A percentile compares a stretch with the other conserved stretches of the same genome.
Evolutionary conservation across 495 filamentous ascomycete genomes (phyloP).

Genomic region (Stereocaulon alpinum): DNA sequence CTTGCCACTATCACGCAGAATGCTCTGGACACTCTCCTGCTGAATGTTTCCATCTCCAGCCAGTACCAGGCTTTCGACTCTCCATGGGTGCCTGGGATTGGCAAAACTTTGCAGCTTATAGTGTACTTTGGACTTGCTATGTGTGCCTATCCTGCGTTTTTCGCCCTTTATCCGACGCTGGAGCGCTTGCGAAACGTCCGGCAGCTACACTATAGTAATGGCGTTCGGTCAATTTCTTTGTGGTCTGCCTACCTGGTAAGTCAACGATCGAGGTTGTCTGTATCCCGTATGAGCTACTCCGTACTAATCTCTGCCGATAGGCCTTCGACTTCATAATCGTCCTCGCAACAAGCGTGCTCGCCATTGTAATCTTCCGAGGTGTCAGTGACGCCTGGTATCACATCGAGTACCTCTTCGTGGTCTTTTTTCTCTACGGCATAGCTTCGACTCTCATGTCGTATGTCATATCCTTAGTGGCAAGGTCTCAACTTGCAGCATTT

Average conservation of each 20-base stretch:
- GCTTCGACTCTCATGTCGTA: slow-evolving; percentile 62
- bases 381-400: slow-evolving; percentile 59
- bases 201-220: slow-evolving; percentile 79
- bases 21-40: slow-evolving; percentile 52
- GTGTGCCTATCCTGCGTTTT: slow-evolving; percentile 70
- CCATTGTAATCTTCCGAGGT: slow-evolving; percentile 51
- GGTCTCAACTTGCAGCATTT: slow-evolving; percentile 61
- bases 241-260: slow-evolving; percentile 61
- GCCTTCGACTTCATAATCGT: slow-evolving; percentile 67
- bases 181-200: slow-evolving; percentile 69
- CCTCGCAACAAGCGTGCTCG: slow-evolving; percentile 45
- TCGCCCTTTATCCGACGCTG: slow-evolving; percentile 72
- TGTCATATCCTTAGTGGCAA: slow-evolving; percentile 57
- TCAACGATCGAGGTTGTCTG: too few species aligned
- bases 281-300: too few species aligned
- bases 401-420: slow-evolving; percentile 62
- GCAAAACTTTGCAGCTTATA: slow-evolving; percentile 66
- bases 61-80: slow-evolving; percentile 60
- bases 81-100: slow-evolving; percentile 51
- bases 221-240: slow-evolving; percentile 54
- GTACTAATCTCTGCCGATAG: too few species aligned
- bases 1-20: slow-evolving; percentile 61
- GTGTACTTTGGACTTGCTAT: slow-evolving; percentile 70
- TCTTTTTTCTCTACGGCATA: slow-evolving; percentile 66
- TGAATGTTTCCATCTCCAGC: slow-evolving; percentile 55